phyloP scores from a whole-genome alignment of 225 moss, liverwort and hornwort genomes.

The Polytrichum formosum region DNA sequence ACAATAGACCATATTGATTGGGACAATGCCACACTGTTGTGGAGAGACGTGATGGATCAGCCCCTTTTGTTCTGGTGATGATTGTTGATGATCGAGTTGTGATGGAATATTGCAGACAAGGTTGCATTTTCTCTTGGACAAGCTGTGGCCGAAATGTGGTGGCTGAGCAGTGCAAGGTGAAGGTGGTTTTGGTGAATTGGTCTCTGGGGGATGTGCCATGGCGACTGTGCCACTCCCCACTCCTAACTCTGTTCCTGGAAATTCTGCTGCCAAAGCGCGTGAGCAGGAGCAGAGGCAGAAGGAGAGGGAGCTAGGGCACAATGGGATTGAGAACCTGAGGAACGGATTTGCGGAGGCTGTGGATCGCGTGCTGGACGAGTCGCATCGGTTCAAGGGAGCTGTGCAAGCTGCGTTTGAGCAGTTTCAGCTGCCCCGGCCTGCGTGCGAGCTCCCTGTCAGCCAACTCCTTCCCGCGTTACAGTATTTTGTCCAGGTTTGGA shows the following conservation, averaged over 20 bases:
- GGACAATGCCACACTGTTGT: too few species aligned
- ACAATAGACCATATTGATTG: too few species aligned
- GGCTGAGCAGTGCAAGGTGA: background rate
- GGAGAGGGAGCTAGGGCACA: conserved; percentile 16
- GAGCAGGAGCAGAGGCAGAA: conserved; percentile 9
- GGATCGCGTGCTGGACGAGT: conserved; percentile 70
- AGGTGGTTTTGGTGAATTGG: background rate
- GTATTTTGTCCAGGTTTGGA: conserved; percentile 64
- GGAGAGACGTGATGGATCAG: too few species aligned
- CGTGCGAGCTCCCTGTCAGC: conserved; percentile 42
- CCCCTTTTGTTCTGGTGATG: too few species aligned
- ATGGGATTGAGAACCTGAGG: conserved; percentile 27
- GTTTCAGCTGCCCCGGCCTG: conserved; percentile 56
- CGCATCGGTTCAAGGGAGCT: conserved; percentile 62
- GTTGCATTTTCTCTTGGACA: background rate
- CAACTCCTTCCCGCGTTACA: conserved; percentile 71
- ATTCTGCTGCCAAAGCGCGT: conserved; percentile 13
- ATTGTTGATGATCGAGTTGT: too few species aligned
- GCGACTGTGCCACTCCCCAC: background rate
- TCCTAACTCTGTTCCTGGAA: background rate
- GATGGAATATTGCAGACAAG: too few species aligned
- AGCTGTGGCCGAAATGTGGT: background rate
- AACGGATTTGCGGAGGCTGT: conserved; percentile 53
- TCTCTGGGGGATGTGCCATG: background rate
- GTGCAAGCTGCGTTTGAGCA: conserved; percentile 67